Evolutionary conservation across 2,329 filamentous ascomycete genomes (phyloP).

Genomic region (Macrophomina phaseolina): DNA sequence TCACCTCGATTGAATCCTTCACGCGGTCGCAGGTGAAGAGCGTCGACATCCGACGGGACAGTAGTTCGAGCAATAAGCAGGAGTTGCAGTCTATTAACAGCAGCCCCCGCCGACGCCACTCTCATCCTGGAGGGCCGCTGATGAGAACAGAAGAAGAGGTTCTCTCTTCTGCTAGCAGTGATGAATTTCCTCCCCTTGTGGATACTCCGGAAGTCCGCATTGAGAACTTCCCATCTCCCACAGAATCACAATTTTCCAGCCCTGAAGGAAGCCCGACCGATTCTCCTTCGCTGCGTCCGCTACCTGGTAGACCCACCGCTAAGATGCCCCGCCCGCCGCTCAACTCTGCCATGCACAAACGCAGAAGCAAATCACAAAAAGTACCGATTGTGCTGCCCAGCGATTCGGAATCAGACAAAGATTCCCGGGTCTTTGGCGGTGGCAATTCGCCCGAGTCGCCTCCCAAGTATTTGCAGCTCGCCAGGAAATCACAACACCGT

Average conservation of each 20-base stretch:
- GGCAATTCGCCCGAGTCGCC: background rate
- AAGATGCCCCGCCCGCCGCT: conserved; percentile 46
- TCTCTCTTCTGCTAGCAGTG: conserved; percentile 4
- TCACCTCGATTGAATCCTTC: conserved; percentile 40
- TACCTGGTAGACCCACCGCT: conserved; percentile 33
- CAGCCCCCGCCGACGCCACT: conserved; percentile 14
- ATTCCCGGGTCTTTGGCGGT: background rate
- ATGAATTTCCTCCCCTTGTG: background rate
- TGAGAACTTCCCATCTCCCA: background rate
- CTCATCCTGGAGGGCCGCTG: background rate
- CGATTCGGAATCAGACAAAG: conserved; percentile 16
- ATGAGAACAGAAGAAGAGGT: conserved; percentile 8
- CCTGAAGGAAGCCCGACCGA: conserved; percentile 36
- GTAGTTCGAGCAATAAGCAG: conserved; percentile 10
- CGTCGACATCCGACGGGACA: conserved; percentile 34
- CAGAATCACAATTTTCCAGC: conserved; percentile 26
- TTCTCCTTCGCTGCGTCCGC: conserved; percentile 43
- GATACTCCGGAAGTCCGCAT: conserved; percentile 6
- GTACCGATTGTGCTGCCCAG: conserved; percentile 15
- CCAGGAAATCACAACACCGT: conserved; percentile 5
- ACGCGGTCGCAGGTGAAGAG: conserved; percentile 37
- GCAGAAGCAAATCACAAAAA: conserved; percentile 27
- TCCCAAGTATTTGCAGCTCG: background rate
- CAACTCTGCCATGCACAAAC: conserved; percentile 51
- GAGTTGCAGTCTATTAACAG: conserved; percentile 8